A percentile compares a stretch with the other conserved stretches of the same genome.
Evolutionary conservation across 768 basidiomycete genomes (phyloP).

Genomic region (Collybia nuda): DNA sequence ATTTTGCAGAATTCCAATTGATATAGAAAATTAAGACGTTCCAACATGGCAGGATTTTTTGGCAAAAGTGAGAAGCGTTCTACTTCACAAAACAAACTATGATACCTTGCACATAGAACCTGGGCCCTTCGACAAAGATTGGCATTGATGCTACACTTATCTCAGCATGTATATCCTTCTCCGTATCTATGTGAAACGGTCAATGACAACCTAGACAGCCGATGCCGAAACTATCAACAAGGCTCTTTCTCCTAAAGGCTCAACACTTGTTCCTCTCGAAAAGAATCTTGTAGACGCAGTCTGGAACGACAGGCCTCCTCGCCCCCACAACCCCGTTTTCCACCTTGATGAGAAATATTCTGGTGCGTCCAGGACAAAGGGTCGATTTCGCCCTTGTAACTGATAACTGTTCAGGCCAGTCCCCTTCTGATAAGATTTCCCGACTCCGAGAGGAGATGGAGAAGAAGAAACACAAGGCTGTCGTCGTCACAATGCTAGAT

Average conservation of each 20-base stretch:
- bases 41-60: conserved; percentile 91
- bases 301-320: conserved; percentile 71
- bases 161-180: conserved; percentile 47
- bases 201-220: conserved; percentile 29
- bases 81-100: neutral
- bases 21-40: conserved; percentile 51
- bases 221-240: conserved; percentile 67
- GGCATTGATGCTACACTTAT: conserved; percentile 85
- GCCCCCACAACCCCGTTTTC: conserved; percentile 69
- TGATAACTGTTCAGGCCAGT: conserved; percentile 45
- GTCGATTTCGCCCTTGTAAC: neutral
- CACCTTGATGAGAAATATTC: conserved; percentile 74
- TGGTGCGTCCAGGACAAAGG: conserved; percentile 33
- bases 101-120: conserved; percentile 39
- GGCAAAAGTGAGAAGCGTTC: conserved; percentile 48
- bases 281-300: conserved; percentile 78
- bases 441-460: conserved; percentile 62
- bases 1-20: neutral
- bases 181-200: too few species aligned
- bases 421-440: conserved; percentile 64
- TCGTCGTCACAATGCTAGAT: conserved; percentile 87
- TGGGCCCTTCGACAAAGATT: conserved; percentile 61
- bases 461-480: conserved; percentile 64
- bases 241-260: conserved; percentile 51
- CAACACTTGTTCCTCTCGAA: conserved; percentile 62